Percentiles rank a stretch among this genome's conserved stretches.
These are phyloP conservation scores for Pythium rishiriense DNA, from an alignment of 352 stramenopile species.

Conservation along the genomic window DNA sequence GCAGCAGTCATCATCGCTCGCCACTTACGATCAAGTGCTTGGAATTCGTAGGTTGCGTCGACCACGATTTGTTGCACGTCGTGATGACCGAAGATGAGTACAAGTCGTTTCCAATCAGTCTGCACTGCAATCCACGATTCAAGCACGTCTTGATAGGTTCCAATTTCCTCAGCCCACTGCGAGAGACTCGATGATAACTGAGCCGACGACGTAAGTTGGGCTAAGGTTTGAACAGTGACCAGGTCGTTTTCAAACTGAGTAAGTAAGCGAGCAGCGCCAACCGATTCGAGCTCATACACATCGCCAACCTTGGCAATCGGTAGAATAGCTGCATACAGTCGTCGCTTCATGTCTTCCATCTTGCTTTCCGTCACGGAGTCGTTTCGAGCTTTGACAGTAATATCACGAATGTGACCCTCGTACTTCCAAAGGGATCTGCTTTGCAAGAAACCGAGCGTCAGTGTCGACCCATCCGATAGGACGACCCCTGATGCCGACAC, in stretches of 20 bases:
- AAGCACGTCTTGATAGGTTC: slow-evolving; percentile 56
- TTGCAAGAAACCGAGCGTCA: slow-evolving; percentile 56
- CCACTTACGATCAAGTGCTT: slow-evolving; percentile 69
- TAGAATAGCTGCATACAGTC: slow-evolving; percentile 37
- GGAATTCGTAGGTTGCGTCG: slow-evolving; percentile 59
- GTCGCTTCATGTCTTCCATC: slow-evolving; percentile 59
- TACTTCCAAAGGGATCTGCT: slow-evolving; percentile 50
- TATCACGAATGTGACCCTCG: slow-evolving; percentile 59
- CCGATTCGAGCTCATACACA: slow-evolving; percentile 45
- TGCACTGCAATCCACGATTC: slow-evolving; percentile 59
- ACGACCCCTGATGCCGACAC: slow-evolving; percentile 49
- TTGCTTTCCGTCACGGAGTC: slow-evolving; percentile 58
- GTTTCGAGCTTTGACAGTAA: slow-evolving; percentile 51
- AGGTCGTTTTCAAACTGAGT: slow-evolving; percentile 54
- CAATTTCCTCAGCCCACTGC: slow-evolving; percentile 63
- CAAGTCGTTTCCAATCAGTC: slow-evolving; percentile 48
- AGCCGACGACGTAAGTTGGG: slow-evolving; percentile 42
- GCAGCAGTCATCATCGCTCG: slow-evolving; percentile 62
- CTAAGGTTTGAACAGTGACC: slow-evolving; percentile 55
- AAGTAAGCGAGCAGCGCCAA: slow-evolving; percentile 35
- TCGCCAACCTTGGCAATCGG: slow-evolving; percentile 48
- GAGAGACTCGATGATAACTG: slow-evolving; percentile 42
- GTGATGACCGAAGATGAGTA: slow-evolving; percentile 43
- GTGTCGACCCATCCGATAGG: slow-evolving; percentile 47
- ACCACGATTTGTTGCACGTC: slow-evolving; percentile 62